Evolutionary conservation across 768 basidiomycete species (phyloP), one percentile per base, ranked within the genome.

Genomic region (Cyclocybe cylindracea): DNA sequence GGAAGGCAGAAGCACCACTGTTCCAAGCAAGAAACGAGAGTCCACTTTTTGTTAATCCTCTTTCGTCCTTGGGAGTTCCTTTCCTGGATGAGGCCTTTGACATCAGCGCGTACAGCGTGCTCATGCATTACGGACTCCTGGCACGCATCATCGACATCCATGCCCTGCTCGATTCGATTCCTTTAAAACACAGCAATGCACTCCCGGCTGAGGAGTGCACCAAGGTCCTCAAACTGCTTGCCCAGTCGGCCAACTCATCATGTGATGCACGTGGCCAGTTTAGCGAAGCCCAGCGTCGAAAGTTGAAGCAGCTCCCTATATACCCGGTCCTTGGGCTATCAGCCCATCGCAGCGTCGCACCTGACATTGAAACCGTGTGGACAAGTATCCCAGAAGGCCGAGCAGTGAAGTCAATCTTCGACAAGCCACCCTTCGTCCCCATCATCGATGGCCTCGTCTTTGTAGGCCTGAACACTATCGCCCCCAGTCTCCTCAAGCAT

Each of bases 61-160:
- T 77, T 10, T 55, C 60, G 33, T 38, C 48, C 7, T 51, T 77
- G 1, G 68, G 69, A 0, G 52, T 78, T 1, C 53, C 65, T 1
- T 72, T 79, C 46, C 48, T 77, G 10, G 62, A 74, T 43, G 53
- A 62, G 2, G 51, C 56, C 1, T 61, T 74, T 13, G 43, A 49
- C 7, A 35, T 39, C 2, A 14, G 49, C 2, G 65, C 66, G 0
- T 63, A 64, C 8, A 46, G 52, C 4, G 57, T 61, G 0, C 58
- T 71, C 18, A 37, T 39, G 2, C 44, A 37, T 2, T 61, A 61
- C 39, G 52, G 50, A 35, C 44, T 58, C 1, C 55, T 66, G 43
- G 65, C 61, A 14, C 38, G 53, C 6, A 52, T 68, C 13, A 39
- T 53, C 8, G 56, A 72, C 50, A 63, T 73, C 14, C 64, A 62